A percentile compares a stretch with the other conserved stretches of the same genome.
Evolutionary conservation across 257 asterid species (phyloP).

Genomic region (Ilex asprella): DNA sequence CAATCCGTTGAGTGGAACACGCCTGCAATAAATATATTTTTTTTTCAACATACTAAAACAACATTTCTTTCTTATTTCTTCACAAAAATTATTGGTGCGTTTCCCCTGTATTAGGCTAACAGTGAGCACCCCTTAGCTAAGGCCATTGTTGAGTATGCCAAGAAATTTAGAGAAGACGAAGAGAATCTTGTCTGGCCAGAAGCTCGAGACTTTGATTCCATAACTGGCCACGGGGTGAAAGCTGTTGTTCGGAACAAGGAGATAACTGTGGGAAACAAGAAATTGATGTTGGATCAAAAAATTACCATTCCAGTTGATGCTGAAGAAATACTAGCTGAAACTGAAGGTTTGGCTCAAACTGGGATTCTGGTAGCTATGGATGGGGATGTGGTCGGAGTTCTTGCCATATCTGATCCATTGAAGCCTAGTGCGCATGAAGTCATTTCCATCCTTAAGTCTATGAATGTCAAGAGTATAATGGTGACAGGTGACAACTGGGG

Average conservation of each 20-base stretch:
- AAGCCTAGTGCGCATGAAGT: constrained; percentile 69
- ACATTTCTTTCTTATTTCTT: too few relatives aligned
- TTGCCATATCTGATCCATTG: constrained; percentile 65
- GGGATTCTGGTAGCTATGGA: constrained; percentile 66
- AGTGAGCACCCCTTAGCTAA: constrained; percentile 90
- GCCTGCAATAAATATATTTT: too few relatives aligned
- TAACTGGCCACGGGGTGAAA: constrained; percentile 84
- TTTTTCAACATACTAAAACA: too few relatives aligned
- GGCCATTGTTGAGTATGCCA: constrained; percentile 58
- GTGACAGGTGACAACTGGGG: constrained; percentile 87
- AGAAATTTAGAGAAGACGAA: constrained; percentile 41
- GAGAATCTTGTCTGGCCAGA: constrained; percentile 46
- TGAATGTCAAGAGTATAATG: constrained; percentile 50
- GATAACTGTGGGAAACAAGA: constrained; percentile 70
- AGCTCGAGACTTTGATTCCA: constrained; percentile 50
- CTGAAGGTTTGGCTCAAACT: constrained; percentile 58
- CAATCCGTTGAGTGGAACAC: too few relatives aligned
- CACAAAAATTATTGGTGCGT: not conserved
- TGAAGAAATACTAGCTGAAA: constrained; percentile 54
- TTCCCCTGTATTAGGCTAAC: constrained; percentile 41
- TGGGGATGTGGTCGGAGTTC: constrained; percentile 48
- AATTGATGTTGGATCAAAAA: constrained; percentile 44
- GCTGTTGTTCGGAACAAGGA: constrained; percentile 61
- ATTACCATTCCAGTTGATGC: constrained; percentile 46
- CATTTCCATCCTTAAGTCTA: constrained; percentile 53